Evolutionary conservation across 768 basidiomycete species (phyloP).

Genomic region (Mycena amicta): DNA sequence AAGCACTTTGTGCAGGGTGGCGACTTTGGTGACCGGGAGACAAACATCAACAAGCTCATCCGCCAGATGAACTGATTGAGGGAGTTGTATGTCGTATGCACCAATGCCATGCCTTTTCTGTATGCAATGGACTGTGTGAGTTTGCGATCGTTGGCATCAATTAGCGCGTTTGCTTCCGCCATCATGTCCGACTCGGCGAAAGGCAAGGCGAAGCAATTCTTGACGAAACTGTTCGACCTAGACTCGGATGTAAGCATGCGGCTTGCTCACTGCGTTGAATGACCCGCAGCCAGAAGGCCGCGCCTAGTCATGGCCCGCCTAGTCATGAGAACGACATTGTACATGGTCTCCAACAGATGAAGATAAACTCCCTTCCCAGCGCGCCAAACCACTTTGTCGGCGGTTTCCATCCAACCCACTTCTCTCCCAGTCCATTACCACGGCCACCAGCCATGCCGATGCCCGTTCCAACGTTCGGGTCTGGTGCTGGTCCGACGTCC

Average conservation of each 20-base stretch:
- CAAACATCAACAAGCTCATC: constrained; percentile 97
- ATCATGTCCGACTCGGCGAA: constrained; percentile 8
- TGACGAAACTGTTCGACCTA: constrained; percentile 18
- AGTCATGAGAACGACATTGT: constrained; percentile 10
- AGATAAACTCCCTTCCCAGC: background rate
- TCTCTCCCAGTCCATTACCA: constrained; percentile 15
- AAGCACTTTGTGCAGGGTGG: constrained; percentile 95
- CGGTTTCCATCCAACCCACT: constrained; percentile 18
- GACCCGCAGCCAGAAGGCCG: constrained; percentile 9
- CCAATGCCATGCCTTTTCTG: background rate
- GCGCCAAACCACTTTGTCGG: constrained; percentile 17
- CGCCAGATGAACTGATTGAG: constrained; percentile 82
- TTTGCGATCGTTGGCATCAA: no score
- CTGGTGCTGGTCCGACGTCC: constrained; percentile 11
- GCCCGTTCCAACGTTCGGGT: constrained; percentile 15
- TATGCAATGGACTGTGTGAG: no score
- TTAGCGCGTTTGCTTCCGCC: background rate
- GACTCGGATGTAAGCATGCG: constrained; percentile 17
- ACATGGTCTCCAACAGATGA: constrained; percentile 16
- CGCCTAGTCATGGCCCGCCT: constrained; percentile 9
- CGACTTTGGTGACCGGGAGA: constrained; percentile 96
- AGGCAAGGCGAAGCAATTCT: constrained; percentile 20
- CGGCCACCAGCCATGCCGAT: constrained; percentile 25
- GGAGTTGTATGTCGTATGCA: constrained; percentile 9
- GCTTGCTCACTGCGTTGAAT: background rate